These are phyloP conservation scores for Neoscytalidium dimidiatum DNA, from an alignment of 2,329 filamentous ascomycete genomes.

Conservation along the genomic window DNA sequence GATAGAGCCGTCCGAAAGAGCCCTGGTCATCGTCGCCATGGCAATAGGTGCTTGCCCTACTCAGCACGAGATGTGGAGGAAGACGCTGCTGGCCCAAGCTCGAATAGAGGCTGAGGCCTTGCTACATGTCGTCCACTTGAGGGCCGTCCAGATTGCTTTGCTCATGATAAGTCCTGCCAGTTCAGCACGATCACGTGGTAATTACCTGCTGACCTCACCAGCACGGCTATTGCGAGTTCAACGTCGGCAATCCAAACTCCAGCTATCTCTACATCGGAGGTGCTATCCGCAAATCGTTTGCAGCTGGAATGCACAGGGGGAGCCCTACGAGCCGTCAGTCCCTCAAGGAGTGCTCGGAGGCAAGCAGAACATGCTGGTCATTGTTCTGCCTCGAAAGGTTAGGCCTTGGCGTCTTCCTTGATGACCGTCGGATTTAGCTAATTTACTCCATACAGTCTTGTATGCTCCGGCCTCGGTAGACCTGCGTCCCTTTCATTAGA, in stretches of 20 bases:
- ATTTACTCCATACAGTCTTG: not conserved
- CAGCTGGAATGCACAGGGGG: conserved; percentile 16
- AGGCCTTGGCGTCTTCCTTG: not conserved
- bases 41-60: conserved; percentile 18
- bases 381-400: conserved; percentile 16
- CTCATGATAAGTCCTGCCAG: conserved; percentile 17
- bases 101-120: conserved; percentile 10
- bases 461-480: conserved; percentile 11
- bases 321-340: conserved; percentile 4
- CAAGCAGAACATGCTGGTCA: conserved; percentile 13
- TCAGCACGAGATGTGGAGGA: conserved; percentile 7
- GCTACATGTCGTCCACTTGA: conserved; percentile 14
- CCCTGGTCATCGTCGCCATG: conserved; percentile 15
- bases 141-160: conserved; percentile 10
- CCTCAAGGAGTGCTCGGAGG: conserved; percentile 9
- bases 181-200: too few species aligned
- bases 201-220: not conserved
- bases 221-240: conserved; percentile 18
- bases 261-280: conserved; percentile 14
- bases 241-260: conserved; percentile 15
- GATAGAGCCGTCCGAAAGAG: conserved; percentile 15
- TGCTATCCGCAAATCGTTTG: conserved; percentile 17
- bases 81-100: conserved; percentile 9
- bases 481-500: conserved; percentile 11
- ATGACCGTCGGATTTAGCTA: not conserved